These are phyloP conservation scores for Aspergillus novoparasiticus DNA, from an alignment of 2,329 filamentous ascomycete genomes.

Conservation along the genomic window DNA sequence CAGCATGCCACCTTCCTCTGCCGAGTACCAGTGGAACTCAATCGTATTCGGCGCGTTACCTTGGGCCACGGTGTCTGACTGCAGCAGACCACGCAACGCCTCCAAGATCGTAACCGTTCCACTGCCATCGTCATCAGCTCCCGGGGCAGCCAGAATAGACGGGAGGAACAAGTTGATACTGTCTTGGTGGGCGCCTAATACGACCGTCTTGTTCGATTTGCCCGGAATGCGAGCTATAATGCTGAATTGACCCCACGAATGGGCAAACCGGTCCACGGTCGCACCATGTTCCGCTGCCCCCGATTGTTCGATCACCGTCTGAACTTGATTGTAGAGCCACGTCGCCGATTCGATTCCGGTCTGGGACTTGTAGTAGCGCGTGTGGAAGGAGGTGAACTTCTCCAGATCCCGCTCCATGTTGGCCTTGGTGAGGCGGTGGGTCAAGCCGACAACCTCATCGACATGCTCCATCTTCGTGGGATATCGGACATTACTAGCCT, in stretches of 20 bases:
- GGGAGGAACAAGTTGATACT: constrained; percentile 93
- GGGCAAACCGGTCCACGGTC: constrained; percentile 71
- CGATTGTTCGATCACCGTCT: constrained; percentile 68
- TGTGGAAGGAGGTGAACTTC: constrained; percentile 64
- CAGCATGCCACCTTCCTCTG: constrained; percentile 83
- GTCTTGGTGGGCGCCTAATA: constrained; percentile 92
- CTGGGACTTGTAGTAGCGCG: constrained; percentile 59
- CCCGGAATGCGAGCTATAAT: constrained; percentile 92
- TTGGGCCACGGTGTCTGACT: constrained; percentile 67
- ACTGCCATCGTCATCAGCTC: constrained; percentile 93
- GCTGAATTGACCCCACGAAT: constrained; percentile 86
- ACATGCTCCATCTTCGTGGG: constrained; percentile 68
- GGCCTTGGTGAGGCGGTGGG: constrained; percentile 70
- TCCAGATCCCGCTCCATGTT: constrained; percentile 79
- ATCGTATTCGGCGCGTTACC: constrained; percentile 81
- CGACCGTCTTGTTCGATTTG: constrained; percentile 77
- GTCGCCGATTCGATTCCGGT: constrained; percentile 80
- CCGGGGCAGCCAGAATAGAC: constrained; percentile 79
- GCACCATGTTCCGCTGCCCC: constrained; percentile 70
- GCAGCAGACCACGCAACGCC: constrained; percentile 78
- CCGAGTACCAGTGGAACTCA: constrained; percentile 96
- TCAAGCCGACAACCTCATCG: constrained; percentile 66
- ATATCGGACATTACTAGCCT: constrained; percentile 57
- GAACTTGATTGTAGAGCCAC: constrained; percentile 80
- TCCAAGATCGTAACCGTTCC: constrained; percentile 95